A percentile compares a stretch with the other conserved stretches of the same genome.
Conservation (phyloP, 176 grass and related monocot genomes). For the Carex pumila region DNA sequence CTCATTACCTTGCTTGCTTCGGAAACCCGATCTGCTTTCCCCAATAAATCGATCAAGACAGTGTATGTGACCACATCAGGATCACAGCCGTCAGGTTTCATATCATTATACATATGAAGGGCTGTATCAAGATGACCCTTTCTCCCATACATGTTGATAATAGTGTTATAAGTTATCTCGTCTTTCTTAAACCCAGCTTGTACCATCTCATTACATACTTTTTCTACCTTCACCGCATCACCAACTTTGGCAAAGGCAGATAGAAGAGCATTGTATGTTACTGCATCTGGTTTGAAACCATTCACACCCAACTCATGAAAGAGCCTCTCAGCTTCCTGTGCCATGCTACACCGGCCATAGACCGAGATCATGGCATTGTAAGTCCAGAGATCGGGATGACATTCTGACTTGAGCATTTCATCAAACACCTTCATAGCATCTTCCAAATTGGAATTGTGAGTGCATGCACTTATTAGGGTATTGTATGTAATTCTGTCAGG, state of each 20-base stretch:
- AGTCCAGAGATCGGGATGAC: slow-evolving; percentile 79
- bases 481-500: slow-evolving; percentile 91
- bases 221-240: slow-evolving; percentile 59
- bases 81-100: slow-evolving; percentile 56
- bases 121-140: slow-evolving; percentile 66
- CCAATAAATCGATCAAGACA: slow-evolving; percentile 78
- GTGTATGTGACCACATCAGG: slow-evolving; percentile 90
- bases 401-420: slow-evolving; percentile 61
- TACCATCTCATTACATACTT: slow-evolving; percentile 59
- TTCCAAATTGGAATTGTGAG: slow-evolving; percentile 50
- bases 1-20: slow-evolving; percentile 72
- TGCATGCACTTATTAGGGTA: slow-evolving; percentile 79
- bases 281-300: slow-evolving; percentile 69
- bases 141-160: slow-evolving; percentile 92
- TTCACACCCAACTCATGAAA: slow-evolving; percentile 57
- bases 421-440: slow-evolving; percentile 59
- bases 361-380: slow-evolving; percentile 86
- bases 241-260: slow-evolving; percentile 66
- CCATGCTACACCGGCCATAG: slow-evolving; percentile 55
- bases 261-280: slow-evolving; percentile 83
- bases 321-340: slow-evolving; percentile 41
- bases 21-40: slow-evolving; percentile 67
- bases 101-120: slow-evolving; percentile 64
- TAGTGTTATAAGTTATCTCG: slow-evolving; percentile 87
- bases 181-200: slow-evolving; percentile 75